These are phyloP conservation scores for Parietaria judaica DNA, from an alignment of 306 rosid species.

Conservation along the genomic window DNA sequence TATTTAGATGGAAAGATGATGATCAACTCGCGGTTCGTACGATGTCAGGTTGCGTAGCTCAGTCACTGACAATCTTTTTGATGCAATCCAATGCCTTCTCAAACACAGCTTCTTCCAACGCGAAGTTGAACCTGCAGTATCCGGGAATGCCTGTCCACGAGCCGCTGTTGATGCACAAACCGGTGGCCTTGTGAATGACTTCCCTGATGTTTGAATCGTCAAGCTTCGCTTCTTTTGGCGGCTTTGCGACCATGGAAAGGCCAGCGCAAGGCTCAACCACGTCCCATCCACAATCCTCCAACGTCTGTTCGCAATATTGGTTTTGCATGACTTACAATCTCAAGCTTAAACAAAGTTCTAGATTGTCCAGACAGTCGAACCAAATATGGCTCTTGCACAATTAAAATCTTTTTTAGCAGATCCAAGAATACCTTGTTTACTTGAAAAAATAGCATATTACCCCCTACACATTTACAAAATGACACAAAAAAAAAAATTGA, in stretches of 20 bases:
- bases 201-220: constrained; percentile 68
- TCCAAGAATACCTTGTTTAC: no score
- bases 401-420: no score
- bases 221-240: constrained; percentile 37
- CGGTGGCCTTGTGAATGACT: constrained; percentile 60
- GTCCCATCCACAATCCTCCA: constrained; percentile 82
- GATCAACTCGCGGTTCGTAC: no score
- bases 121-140: constrained; percentile 79
- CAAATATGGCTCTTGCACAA: no score
- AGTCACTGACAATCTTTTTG: constrained; percentile 36
- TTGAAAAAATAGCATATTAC: no score
- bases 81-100: constrained; percentile 73
- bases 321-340: not conserved
- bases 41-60: not conserved
- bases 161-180: constrained; percentile 86
- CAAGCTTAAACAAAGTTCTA: no score
- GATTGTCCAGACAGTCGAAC: no score
- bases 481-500: no score
- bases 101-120: constrained; percentile 72
- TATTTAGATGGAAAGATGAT: no score
- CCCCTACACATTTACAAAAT: no score
- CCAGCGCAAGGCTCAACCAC: constrained; percentile 70
- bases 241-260: constrained; percentile 85
- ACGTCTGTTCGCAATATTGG: constrained; percentile 31
- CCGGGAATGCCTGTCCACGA: constrained; percentile 95